phyloP scores from a whole-genome alignment of 2,329 filamentous ascomycete genomes.

The Pseudopithomyces maydicus region DNA sequence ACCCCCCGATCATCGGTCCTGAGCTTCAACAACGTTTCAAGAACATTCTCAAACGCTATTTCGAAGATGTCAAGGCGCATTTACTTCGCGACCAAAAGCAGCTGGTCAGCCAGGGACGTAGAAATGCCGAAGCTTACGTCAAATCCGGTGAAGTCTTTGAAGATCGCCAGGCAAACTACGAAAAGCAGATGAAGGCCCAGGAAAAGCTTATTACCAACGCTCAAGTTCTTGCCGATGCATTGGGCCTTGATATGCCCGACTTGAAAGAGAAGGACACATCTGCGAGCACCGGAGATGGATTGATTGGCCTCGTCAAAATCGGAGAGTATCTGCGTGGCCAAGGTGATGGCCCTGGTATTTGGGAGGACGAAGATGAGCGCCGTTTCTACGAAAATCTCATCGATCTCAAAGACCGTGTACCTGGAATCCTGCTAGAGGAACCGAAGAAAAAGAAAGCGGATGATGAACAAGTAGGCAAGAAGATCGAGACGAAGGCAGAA shows the following conservation, averaged over 20 bases:
- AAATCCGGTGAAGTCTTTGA: constrained; percentile 99
- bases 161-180: constrained; percentile 92
- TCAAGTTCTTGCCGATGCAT: constrained; percentile 84
- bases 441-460: constrained; percentile 88
- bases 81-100: constrained; percentile 90
- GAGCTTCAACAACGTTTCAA: constrained; percentile 86
- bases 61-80: constrained; percentile 90
- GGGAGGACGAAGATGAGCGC: constrained; percentile 97
- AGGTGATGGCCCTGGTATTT: constrained; percentile 90
- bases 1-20: constrained; percentile 74
- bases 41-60: constrained; percentile 83
- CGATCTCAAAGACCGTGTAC: constrained; percentile 94
- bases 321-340: constrained; percentile 91
- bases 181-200: constrained; percentile 89
- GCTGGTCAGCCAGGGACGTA: constrained; percentile 82
- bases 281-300: constrained; percentile 68
- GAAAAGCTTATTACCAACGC: constrained; percentile 90
- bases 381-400: constrained; percentile 98
- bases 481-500: constrained; percentile 56
- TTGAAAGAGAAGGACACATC: constrained; percentile 80
- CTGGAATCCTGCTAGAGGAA: constrained; percentile 90
- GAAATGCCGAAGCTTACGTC: constrained; percentile 97
- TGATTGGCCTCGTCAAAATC: constrained; percentile 91
- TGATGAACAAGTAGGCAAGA: constrained; percentile 84
- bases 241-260: constrained; percentile 92